Percentiles rank a stretch among this genome's conserved stretches.
These are phyloP conservation scores for Yamadazyma dendronema DNA, from an alignment of 1,139 yeast species.

Conservation along the genomic window DNA sequence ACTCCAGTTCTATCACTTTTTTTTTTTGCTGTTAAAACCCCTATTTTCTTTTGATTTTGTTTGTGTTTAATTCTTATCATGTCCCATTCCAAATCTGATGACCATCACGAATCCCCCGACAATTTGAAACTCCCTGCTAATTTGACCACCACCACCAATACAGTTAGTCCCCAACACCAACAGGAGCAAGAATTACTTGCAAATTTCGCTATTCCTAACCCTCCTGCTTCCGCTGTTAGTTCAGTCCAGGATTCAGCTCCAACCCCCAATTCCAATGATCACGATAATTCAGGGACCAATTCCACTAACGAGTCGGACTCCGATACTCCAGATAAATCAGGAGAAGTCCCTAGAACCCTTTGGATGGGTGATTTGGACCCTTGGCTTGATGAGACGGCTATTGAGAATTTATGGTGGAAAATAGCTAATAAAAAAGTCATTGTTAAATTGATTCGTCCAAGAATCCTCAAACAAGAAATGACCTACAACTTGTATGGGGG, in stretches of 20 bases:
- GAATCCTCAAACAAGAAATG: slow-evolving; percentile 24
- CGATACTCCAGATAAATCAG: slow-evolving; percentile 4
- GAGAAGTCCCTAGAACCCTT: slow-evolving; percentile 43
- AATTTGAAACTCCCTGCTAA: slow-evolving; percentile 4
- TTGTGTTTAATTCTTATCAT: slow-evolving; percentile 2
- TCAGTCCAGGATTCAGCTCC: not conserved
- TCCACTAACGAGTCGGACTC: not conserved
- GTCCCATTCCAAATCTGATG: slow-evolving; percentile 1
- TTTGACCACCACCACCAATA: slow-evolving; percentile 20
- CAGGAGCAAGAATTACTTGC: slow-evolving; percentile 46
- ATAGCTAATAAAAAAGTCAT: slow-evolving; percentile 39
- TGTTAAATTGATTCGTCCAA: slow-evolving; percentile 56
- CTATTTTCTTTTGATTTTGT: slow-evolving; percentile 1
- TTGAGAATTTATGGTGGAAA: slow-evolving; percentile 60
- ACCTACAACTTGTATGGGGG: slow-evolving; percentile 11
- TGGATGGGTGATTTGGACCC: slow-evolving; percentile 87
- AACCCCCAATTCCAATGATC: not conserved
- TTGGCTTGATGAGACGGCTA: slow-evolving; percentile 62
- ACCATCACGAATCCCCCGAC: slow-evolving; percentile 1
- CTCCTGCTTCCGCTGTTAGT: slow-evolving; percentile 32
- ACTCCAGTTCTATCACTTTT: too few species aligned
- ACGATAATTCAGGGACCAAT: not conserved
- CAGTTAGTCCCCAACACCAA: slow-evolving; percentile 45
- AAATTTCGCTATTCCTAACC: slow-evolving; percentile 41
- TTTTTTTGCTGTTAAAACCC: not conserved